Evolutionary conservation across 1,284 basidiomycete genomes (phyloP).

Genomic region (Ceratobasidium theobromae): DNA sequence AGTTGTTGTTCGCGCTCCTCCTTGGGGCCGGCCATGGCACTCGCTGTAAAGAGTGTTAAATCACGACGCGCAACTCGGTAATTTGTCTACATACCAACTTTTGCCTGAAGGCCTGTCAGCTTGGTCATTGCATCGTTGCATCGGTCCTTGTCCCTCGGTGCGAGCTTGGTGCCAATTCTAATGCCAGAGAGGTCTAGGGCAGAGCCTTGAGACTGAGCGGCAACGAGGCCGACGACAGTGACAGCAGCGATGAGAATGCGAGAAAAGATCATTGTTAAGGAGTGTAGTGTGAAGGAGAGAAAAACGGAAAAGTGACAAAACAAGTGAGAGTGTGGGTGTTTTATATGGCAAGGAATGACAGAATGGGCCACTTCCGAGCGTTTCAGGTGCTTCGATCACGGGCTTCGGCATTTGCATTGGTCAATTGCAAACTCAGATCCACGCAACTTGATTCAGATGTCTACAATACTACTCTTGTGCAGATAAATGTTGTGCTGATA

Average conservation of each 20-base stretch:
- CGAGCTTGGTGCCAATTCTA: too few relatives aligned
- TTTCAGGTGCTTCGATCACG: conserved; percentile 19
- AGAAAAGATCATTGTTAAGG: conserved; percentile 4
- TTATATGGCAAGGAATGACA: neutral
- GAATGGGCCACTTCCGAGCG: neutral
- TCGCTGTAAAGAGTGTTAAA: neutral
- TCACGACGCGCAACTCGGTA: neutral
- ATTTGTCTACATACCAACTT: neutral
- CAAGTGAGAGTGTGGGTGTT: neutral
- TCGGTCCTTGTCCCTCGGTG: neutral
- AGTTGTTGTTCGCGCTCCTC: neutral
- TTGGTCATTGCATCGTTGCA: neutral
- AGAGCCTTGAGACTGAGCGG: neutral
- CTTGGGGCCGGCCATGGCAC: conserved; percentile 5
- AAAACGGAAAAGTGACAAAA: neutral
- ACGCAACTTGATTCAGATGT: neutral
- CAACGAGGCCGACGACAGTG: neutral
- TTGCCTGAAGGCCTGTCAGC: neutral
- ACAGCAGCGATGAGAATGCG: conserved; percentile 3
- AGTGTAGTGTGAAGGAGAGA: conserved; percentile 3
- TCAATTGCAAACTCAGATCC: neutral
- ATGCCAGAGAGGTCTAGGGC: too few relatives aligned
- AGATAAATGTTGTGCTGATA: too few relatives aligned
- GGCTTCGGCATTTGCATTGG: neutral
- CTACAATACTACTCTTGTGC: too few relatives aligned